phyloP scores from a whole-genome alignment of 2,329 filamentous ascomycete genomes.

The Aspergillus caelatus region DNA sequence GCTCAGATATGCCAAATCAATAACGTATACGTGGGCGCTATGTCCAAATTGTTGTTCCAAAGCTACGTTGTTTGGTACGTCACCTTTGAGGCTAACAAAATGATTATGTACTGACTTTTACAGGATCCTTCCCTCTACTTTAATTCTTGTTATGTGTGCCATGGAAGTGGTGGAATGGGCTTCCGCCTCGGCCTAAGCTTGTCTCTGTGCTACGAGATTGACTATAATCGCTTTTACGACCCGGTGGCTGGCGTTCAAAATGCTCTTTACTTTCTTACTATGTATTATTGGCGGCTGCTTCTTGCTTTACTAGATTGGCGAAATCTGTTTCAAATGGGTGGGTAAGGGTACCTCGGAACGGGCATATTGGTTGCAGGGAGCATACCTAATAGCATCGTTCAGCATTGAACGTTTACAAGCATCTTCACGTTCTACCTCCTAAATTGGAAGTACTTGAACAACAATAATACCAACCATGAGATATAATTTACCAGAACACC shows the following conservation, averaged over 20 bases:
- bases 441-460: neutral
- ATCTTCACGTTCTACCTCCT: neutral
- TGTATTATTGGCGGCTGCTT: neutral
- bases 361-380: neutral
- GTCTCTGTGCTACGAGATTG: neutral
- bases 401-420: neutral
- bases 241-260: neutral
- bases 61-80: slow-evolving; percentile 89
- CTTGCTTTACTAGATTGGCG: neutral
- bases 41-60: slow-evolving; percentile 91
- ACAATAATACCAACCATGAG: neutral
- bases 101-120: slow-evolving; percentile 16
- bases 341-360: neutral
- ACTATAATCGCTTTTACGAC: neutral
- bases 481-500: neutral
- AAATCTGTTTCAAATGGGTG: neutral
- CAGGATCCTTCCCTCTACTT: slow-evolving; percentile 90
- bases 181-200: slow-evolving; percentile 20
- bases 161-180: slow-evolving; percentile 94
- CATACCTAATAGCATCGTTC: neutral
- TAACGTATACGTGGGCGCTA: slow-evolving; percentile 90
- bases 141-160: slow-evolving; percentile 86
- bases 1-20: slow-evolving; percentile 99
- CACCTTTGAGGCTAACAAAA: neutral
- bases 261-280: neutral